phyloP scores from a whole-genome alignment of 2,329 filamentous ascomycete species.

The Aulographum hederae region DNA sequence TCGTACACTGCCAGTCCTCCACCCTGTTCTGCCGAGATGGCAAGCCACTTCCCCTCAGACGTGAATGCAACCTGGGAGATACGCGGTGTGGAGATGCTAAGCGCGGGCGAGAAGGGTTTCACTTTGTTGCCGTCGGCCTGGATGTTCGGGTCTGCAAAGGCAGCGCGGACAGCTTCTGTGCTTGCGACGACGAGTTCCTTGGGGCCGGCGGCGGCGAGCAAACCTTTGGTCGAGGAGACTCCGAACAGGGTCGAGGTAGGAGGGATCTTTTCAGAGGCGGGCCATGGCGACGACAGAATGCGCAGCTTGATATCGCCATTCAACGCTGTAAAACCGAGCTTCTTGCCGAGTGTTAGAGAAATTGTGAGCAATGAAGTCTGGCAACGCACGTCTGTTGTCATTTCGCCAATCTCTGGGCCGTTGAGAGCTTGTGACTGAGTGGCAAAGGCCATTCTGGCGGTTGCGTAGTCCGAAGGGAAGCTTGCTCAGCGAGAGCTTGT shows the following conservation, averaged over 20 bases:
- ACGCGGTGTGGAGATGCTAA: slow-evolving; percentile 54
- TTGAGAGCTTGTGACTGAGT: slow-evolving; percentile 17
- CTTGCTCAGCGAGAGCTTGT: no score
- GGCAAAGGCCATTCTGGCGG: not conserved
- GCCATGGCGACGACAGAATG: slow-evolving; percentile 62
- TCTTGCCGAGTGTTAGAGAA: slow-evolving; percentile 18
- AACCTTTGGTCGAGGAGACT: slow-evolving; percentile 59
- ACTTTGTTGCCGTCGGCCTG: slow-evolving; percentile 37
- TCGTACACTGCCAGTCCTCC: slow-evolving; percentile 75
- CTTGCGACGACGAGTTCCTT: slow-evolving; percentile 58
- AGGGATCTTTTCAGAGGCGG: slow-evolving; percentile 46
- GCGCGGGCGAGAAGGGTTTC: slow-evolving; percentile 53
- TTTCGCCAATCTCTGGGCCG: slow-evolving; percentile 54
- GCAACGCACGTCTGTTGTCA: slow-evolving; percentile 59
- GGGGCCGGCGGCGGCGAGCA: slow-evolving; percentile 77
- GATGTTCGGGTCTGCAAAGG: no score
- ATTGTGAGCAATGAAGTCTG: slow-evolving; percentile 3
- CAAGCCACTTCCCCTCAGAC: slow-evolving; percentile 68
- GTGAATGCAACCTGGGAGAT: slow-evolving; percentile 84
- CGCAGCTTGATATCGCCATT: slow-evolving; percentile 69
- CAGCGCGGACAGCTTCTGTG: slow-evolving; percentile 60
- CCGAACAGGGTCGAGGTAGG: slow-evolving; percentile 68
- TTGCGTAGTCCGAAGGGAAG: not conserved
- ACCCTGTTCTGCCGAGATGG: slow-evolving; percentile 64
- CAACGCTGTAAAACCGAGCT: slow-evolving; percentile 64